Percentiles rank a stretch among this genome's conserved stretches.
Conservation (phyloP, 495 filamentous ascomycete species). For the Neurospora africana region DNA sequence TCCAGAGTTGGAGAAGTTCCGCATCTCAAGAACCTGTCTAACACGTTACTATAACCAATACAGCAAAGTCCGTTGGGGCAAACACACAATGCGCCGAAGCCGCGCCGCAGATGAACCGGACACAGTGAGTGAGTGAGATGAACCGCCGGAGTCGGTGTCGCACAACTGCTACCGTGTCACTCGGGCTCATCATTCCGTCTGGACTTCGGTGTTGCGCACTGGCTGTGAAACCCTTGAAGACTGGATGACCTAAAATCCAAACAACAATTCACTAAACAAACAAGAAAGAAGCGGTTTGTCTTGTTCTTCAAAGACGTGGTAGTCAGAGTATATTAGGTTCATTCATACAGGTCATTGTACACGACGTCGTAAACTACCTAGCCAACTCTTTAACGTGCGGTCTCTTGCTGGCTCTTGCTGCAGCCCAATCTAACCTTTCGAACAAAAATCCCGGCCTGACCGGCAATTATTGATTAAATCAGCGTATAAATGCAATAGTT, state of each 20-base stretch:
- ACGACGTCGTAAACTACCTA: not conserved
- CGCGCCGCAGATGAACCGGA: not conserved
- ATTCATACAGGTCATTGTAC: not conserved
- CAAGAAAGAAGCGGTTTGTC: not conserved
- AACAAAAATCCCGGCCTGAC: not conserved
- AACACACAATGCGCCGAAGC: not conserved
- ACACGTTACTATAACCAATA: not conserved
- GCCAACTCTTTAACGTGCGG: not conserved
- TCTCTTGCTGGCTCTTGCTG: not conserved
- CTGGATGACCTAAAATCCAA: not conserved
- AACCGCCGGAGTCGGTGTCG: not conserved
- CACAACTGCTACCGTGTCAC: not conserved
- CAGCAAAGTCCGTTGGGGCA: not conserved
- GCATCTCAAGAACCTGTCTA: not conserved
- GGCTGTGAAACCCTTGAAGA: not conserved
- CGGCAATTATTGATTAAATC: slow-evolving; percentile 11
- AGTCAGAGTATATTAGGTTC: not conserved
- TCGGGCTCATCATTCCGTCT: not conserved
- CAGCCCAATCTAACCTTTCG: not conserved
- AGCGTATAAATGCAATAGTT: slow-evolving; percentile 5
- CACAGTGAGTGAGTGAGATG: not conserved
- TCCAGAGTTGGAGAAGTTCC: not conserved
- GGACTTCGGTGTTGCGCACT: not conserved
- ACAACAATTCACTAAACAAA: not conserved
- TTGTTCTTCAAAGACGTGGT: not conserved